Evolutionary conservation across 352 stramenopile species (phyloP).

Genomic region (Peronospora destructor): DNA sequence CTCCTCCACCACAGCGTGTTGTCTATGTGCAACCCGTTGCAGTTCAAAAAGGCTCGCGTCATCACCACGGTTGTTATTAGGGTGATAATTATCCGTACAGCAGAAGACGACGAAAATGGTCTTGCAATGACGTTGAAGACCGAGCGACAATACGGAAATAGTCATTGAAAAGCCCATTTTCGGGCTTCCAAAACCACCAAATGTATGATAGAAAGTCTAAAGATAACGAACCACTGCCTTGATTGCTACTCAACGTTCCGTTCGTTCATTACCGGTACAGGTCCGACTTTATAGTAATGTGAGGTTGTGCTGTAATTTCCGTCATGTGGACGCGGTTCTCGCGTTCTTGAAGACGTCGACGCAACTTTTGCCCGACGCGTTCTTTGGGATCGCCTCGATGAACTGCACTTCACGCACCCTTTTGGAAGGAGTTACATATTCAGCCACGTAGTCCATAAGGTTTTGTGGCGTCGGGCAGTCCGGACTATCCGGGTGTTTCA

Average conservation of each 20-base stretch:
- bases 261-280: no score
- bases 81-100: not conserved
- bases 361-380: slow-evolving; percentile 84
- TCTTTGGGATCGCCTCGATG: slow-evolving; percentile 86
- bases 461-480: slow-evolving; percentile 48
- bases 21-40: slow-evolving; percentile 37
- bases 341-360: slow-evolving; percentile 27
- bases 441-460: slow-evolving; percentile 79
- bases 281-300: no score
- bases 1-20: slow-evolving; percentile 13
- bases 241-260: no score
- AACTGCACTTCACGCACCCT: slow-evolving; percentile 79
- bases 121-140: not conserved
- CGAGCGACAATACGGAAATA: not conserved
- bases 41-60: slow-evolving; percentile 16
- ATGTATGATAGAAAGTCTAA: slow-evolving; percentile 10
- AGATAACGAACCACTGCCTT: no score
- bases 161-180: no score
- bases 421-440: slow-evolving; percentile 84
- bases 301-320: no score
- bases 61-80: slow-evolving; percentile 14
- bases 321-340: slow-evolving; percentile 18
- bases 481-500: slow-evolving; percentile 30
- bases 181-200: no score
- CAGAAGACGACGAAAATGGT: not conserved